Base-by-base conservation (phyloP, 2,329 filamentous ascomycete species). In the Paraphoma sp. region DNA sequence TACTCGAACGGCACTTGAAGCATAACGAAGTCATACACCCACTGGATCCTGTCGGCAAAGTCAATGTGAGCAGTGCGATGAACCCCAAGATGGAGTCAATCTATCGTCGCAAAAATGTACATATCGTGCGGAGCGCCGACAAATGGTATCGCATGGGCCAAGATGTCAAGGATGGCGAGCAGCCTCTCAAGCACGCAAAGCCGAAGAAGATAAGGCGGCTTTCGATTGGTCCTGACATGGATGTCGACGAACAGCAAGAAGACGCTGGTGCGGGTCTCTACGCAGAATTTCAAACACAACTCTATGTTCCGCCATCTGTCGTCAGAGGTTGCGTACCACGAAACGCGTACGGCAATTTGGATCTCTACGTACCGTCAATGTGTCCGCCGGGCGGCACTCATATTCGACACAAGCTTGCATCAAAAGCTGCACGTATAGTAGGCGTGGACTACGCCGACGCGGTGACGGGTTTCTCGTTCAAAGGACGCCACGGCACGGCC, bases 111-210 rank as follows among this genome's bases (percentile, higher is more conserved):
- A 84, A 83, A 46, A 92, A 98, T 71, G 92, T 99, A 0, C 87
- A 91, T 50, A 70, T 87, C 5, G 92, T 92, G 1, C 86, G 88
- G 59, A 96, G 88, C 59, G 88, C 87, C 3, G 92, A 96, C 64
- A 92, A 90, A 61, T 99, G 95, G 96, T 97, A 95, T 75, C 87
- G 93, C 2, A 78, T 94, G 57, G 95, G 95, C 0, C 84, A 92
- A 28, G 89, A 93, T 61, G 86, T 99, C 7, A 91, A 87, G 44
- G 63, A 65, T 12, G 87, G 89, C 12, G 91, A 97, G 73, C 89
- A 95, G 53, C 92, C 95, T 0, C 83, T 91, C 12, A 98, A 97
- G 72, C 89, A 89, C 71, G 75, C 81, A 33, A 76, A 44, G 75
- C 74, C 67, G 31, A 78, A 72, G 51, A 75, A 70, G 55, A 60